Conservation (phyloP, 768 basidiomycete genomes). For the Boletus reticulatus region DNA sequence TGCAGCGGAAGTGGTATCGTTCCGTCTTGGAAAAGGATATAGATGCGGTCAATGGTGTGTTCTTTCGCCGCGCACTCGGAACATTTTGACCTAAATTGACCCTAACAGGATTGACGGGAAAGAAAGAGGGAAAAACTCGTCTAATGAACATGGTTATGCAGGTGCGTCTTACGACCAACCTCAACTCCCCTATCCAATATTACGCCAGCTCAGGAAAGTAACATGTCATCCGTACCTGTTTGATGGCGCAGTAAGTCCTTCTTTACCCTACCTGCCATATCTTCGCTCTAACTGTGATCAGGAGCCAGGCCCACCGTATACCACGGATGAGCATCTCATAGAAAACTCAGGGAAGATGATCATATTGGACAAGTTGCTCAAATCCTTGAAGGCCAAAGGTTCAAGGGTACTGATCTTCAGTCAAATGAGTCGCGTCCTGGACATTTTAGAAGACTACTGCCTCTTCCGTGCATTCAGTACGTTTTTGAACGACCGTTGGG, state of each 20-base stretch:
- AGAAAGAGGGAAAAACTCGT: constrained; percentile 98
- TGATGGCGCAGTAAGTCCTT: constrained; percentile 72
- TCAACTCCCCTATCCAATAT: not conserved
- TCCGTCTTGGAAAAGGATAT: constrained; percentile 97
- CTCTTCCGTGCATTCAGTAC: constrained; percentile 85
- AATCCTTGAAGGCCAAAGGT: constrained; percentile 87
- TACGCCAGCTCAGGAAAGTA: constrained; percentile 64
- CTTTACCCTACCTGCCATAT: not conserved
- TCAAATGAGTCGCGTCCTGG: constrained; percentile 97
- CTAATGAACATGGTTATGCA: constrained; percentile 99
- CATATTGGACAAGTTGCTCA: constrained; percentile 91
- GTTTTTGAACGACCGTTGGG: constrained; percentile 27
- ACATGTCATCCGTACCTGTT: constrained; percentile 92
- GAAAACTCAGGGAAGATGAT: constrained; percentile 97
- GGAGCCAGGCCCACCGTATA: constrained; percentile 98
- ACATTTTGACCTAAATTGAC: not conserved
- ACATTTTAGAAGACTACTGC: constrained; percentile 97
- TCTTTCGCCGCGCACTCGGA: not conserved
- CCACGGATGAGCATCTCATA: constrained; percentile 94
- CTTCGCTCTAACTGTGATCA: constrained; percentile 21
- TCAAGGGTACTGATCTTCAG: constrained; percentile 96
- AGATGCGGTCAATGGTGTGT: constrained; percentile 91
- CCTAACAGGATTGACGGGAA: constrained; percentile 77
- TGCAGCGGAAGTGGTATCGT: constrained; percentile 99
- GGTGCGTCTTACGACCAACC: constrained; percentile 36